Evolutionary conservation across 176 grass and related monocot genomes (phyloP), one percentile per base, ranked within the genome.

Genomic region (Oryza glaberrima): DNA sequence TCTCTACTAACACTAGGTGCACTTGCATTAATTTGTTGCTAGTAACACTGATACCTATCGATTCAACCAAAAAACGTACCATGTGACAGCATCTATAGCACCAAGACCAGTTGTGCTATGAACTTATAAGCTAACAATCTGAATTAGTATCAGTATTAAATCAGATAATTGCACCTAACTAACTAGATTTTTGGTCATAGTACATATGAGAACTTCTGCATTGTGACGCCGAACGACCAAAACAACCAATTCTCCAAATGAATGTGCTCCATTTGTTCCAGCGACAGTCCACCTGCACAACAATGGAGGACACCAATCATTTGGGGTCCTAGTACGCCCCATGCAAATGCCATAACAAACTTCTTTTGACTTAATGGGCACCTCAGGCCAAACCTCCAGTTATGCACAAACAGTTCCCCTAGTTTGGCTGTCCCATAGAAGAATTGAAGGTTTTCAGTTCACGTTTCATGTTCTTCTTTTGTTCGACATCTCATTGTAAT

Each of bases 361-460:
- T 83, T 69, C 10, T 79, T 76, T 86, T 79, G 88, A 90, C 88
- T 90, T 61, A 3, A 49, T 6, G 67, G 73, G 38, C 46, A 41
- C 46, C 26, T 90, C 46, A 79, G 2, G 48, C 79, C 84, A 83
- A 90, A 69, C 19, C 60, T 69, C 49, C 13, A 60, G 46, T 60
- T 78, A 14, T 75, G 47, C 46, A 19, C 46, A 73, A 78, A 78
- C 88, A 86, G 71, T 69, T 35, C 49, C 3, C 49, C 73, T 86
- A 73, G 17, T 86, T 73, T 78, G 73, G 88, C 20, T 73, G 60
- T 63, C 65, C 61, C 78, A 68, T 23, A 75, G 40, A 74, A 69
- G 10, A 90, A 70, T 63, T 19, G 17, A 17, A 83, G 9, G 36
- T 77, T 90, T 82, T 83, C 67, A 32, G 22, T 69, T 77, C 46